These are phyloP conservation scores for Bimuria novae-zelandiae DNA, from an alignment of 2,329 filamentous ascomycete genomes.

Conservation along the genomic window DNA sequence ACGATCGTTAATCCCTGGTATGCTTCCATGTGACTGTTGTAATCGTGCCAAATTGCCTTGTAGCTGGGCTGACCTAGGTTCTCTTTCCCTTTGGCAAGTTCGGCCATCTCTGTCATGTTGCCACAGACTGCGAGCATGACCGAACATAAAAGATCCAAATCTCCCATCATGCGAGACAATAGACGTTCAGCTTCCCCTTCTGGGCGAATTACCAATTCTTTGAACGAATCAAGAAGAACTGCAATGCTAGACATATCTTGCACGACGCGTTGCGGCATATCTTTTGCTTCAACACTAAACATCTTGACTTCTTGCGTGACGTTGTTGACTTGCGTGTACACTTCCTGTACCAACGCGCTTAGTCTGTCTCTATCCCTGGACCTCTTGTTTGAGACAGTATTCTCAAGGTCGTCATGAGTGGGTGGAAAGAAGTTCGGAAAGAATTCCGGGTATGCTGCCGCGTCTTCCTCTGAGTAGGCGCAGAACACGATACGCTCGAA, in stretches of 20 bases:
- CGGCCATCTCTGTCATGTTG: slow-evolving; percentile 26
- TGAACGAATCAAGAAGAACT: slow-evolving; percentile 19
- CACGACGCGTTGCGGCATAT: slow-evolving; percentile 18
- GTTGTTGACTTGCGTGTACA: slow-evolving; percentile 23
- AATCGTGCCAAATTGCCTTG: slow-evolving; percentile 31
- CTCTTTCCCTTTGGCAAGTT: slow-evolving; percentile 23
- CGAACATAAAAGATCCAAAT: slow-evolving; percentile 32
- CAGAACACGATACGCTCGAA: slow-evolving; percentile 42
- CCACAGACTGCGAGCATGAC: slow-evolving; percentile 29
- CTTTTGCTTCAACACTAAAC: not conserved
- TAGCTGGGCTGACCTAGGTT: slow-evolving; percentile 11
- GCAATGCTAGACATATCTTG: slow-evolving; percentile 22
- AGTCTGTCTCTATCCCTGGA: slow-evolving; percentile 13
- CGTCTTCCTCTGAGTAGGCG: slow-evolving; percentile 28
- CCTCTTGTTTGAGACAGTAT: slow-evolving; percentile 16
- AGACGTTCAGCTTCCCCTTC: slow-evolving; percentile 5
- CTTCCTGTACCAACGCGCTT: slow-evolving; percentile 22
- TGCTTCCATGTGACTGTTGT: slow-evolving; percentile 26
- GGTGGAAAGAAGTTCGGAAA: slow-evolving; percentile 41
- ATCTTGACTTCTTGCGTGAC: slow-evolving; percentile 10
- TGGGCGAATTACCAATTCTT: slow-evolving; percentile 16
- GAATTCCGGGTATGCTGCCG: slow-evolving; percentile 35
- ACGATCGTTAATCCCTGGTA: slow-evolving; percentile 23
- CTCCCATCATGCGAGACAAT: slow-evolving; percentile 11
- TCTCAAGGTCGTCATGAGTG: slow-evolving; percentile 35